Base-by-base conservation (phyloP, 208 protist genomes). In the Trypanosoma caninum region DNA sequence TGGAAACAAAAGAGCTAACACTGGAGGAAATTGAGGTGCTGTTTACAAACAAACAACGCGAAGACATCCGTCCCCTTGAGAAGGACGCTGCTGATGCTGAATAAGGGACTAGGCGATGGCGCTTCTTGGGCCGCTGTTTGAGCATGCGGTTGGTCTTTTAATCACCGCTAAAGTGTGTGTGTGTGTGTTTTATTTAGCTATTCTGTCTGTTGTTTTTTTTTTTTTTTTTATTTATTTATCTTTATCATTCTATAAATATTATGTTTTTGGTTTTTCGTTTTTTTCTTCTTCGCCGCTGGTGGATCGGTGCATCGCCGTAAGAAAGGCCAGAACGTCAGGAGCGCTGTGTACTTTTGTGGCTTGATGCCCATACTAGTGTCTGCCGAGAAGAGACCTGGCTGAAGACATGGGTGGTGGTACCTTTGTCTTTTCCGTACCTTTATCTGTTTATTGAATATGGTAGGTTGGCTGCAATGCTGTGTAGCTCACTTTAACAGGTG, bases 21-120 rank as follows among this genome's bases (percentile, higher is more conserved):
- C 79, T 97, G 54, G 84, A 95, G 74, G 67, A 94, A 67, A 87
- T 97, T 57, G 84, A 94, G 52, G 78, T 85, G 33, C 62, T 90
- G 41, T 94, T 94, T 52, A 42, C 63, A 28, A 10, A 22, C 18
- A 18, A 54, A 27, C 22, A 28, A 13, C 5, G 37, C 18, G 11
- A 37, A 14, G 34, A 33, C 47, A 9, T 14, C n/a, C n/a, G n/a
- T n/a, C n/a, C n/a, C n/a, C n/a, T n/a, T 5, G 7, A 25, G 4
- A 11, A 30, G 5, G 22, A 31, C 3, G 2, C 4, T 1, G 16
- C 16, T 16, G 23, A 1, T 8, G 2, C 44, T 5, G 44, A 48
- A 20, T 8, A 23, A 1, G 22, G 16, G 8, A 23, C n/a, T n/a
- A n/a, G n/a, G n/a, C n/a, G n/a, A n/a, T n/a, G n/a, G n/a, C n/a